A percentile compares a stretch with the other conserved stretches of the same genome.
These are phyloP conservation scores for Fragaria vesca DNA, from an alignment of 306 rosid species.

Conservation along the genomic window DNA sequence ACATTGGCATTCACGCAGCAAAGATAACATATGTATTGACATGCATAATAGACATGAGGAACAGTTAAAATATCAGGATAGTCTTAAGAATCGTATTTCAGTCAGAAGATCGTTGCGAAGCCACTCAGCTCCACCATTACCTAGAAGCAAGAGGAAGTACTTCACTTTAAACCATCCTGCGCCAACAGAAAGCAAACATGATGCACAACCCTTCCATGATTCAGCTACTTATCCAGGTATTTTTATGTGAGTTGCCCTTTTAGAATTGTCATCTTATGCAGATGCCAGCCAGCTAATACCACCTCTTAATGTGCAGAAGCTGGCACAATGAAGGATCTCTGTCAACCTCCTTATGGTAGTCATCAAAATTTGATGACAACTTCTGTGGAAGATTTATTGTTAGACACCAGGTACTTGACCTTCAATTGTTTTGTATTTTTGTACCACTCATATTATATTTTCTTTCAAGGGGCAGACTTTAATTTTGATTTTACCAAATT, in stretches of 20 bases:
- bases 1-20: slow-evolving; percentile 25
- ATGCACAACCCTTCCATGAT: slow-evolving; percentile 31
- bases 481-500: slow-evolving; percentile 22
- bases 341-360: slow-evolving; percentile 28
- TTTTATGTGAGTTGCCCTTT: slow-evolving; percentile 17
- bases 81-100: slow-evolving; percentile 24
- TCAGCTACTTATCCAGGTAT: slow-evolving; percentile 48
- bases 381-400: slow-evolving; percentile 35
- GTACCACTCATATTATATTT: background rate
- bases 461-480: slow-evolving; percentile 18
- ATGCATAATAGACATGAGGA: slow-evolving; percentile 32
- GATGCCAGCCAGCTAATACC: slow-evolving; percentile 20
- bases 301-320: slow-evolving; percentile 42
- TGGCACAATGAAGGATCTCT: slow-evolving; percentile 31
- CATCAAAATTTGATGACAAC: slow-evolving; percentile 19
- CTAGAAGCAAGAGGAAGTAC: slow-evolving; percentile 58
- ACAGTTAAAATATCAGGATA: slow-evolving; percentile 27
- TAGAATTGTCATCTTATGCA: background rate
- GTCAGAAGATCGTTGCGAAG: slow-evolving; percentile 57
- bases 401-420: slow-evolving; percentile 42
- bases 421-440: background rate
- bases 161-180: slow-evolving; percentile 46
- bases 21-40: slow-evolving; percentile 29
- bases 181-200: slow-evolving; percentile 29
- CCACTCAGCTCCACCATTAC: slow-evolving; percentile 82